phyloP scores from a whole-genome alignment of 163 green algal species.

The Scenedesmus sp. region DNA sequence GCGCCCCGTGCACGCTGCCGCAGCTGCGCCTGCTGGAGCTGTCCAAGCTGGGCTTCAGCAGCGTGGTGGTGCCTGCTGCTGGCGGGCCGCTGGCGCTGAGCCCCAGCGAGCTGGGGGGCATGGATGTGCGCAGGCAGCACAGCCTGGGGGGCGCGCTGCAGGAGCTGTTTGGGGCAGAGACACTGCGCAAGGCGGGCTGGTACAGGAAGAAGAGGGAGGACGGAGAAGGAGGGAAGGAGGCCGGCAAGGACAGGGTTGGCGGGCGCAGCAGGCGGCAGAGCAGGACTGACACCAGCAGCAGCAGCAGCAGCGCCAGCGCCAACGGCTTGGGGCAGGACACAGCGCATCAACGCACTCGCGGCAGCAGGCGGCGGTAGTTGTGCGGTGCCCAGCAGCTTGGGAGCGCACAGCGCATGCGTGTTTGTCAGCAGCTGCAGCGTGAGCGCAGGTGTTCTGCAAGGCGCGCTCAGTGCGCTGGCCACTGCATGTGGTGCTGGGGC shows the following conservation, averaged over 20 bases:
- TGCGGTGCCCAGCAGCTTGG: background rate
- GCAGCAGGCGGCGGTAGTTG: background rate
- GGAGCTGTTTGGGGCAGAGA: slow-evolving; percentile 40
- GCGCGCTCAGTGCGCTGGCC: too few species aligned
- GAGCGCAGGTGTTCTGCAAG: too few species aligned
- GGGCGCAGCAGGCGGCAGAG: background rate
- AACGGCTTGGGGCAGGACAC: background rate
- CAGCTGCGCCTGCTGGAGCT: slow-evolving; percentile 58
- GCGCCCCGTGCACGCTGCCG: background rate
- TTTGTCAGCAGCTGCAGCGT: too few species aligned
- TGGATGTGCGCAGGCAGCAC: background rate
- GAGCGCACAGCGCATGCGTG: too few species aligned
- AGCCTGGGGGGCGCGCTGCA: slow-evolving; percentile 10
- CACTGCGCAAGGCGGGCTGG: slow-evolving; percentile 5
- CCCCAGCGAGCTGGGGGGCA: background rate
- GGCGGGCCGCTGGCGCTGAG: background rate
- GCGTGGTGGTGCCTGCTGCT: slow-evolving; percentile 49
- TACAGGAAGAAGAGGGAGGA: slow-evolving; percentile 18
- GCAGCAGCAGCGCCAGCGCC: background rate
- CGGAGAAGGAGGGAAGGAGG: background rate
- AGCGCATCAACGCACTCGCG: background rate
- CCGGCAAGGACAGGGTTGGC: background rate
- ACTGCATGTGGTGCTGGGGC: background rate
- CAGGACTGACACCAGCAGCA: background rate
- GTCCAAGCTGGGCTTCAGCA: slow-evolving; percentile 52